A percentile compares a stretch with the other conserved stretches of the same genome.
Conservation (phyloP, 208 protist genomes). For the Phytomonas francai region DNA sequence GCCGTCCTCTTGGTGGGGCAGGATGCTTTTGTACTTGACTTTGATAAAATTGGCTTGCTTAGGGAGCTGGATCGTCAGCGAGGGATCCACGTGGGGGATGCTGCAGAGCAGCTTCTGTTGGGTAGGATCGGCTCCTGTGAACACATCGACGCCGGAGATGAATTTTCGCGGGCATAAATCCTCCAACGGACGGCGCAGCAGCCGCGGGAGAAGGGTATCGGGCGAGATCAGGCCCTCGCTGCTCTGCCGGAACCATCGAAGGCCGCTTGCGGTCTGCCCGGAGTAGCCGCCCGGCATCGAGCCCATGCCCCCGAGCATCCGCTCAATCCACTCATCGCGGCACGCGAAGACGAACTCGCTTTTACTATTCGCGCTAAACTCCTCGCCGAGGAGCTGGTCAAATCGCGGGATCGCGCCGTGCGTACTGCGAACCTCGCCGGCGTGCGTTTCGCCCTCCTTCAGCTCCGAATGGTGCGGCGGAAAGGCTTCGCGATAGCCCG, state of each 20-base stretch:
- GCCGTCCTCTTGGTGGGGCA: neutral
- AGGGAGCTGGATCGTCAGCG: conserved; percentile 56
- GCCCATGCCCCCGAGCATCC: neutral
- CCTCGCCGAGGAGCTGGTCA: no score
- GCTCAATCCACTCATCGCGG: conserved; percentile 17
- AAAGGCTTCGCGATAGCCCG: no score
- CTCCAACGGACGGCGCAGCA: conserved; percentile 60
- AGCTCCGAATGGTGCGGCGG: no score
- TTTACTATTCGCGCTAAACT: no score
- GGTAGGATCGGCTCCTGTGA: conserved; percentile 43
- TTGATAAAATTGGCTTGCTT: conserved; percentile 67
- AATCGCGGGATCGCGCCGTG: no score
- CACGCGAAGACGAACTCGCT: conserved; percentile 15
- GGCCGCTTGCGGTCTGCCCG: neutral
- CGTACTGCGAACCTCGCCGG: no score
- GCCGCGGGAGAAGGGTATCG: conserved; percentile 42
- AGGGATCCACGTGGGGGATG: conserved; percentile 70
- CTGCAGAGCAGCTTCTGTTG: conserved; percentile 73
- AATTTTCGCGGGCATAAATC: conserved; percentile 75
- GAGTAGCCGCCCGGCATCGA: neutral
- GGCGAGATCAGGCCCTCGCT: conserved; percentile 16
- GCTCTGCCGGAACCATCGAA: conserved; percentile 5
- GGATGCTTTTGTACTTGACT: conserved; percentile 53
- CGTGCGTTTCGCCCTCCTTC: no score
- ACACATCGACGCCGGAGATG: conserved; percentile 63